Conservation (phyloP, 306 rosid species). For the Cyclanthera cordifolia region DNA sequence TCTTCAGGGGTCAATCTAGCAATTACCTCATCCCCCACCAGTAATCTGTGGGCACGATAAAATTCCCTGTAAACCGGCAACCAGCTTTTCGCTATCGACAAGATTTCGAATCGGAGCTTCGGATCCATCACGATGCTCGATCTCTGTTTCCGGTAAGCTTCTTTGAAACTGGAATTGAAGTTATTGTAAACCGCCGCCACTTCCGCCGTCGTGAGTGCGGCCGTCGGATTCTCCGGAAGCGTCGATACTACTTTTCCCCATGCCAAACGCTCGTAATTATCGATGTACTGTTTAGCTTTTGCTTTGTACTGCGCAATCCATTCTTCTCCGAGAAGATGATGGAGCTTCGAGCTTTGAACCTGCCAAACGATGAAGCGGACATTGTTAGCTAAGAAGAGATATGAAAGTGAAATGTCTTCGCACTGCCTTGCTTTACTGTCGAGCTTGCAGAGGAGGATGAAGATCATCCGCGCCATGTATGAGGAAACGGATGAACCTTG, state of each 20-base stretch:
- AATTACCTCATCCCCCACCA: conserved; percentile 18
- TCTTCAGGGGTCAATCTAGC: conserved; percentile 49
- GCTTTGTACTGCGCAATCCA: conserved; percentile 45
- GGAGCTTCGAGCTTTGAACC: conserved; percentile 41
- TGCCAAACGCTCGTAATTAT: conserved; percentile 32
- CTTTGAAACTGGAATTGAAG: conserved; percentile 40
- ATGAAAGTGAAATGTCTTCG: conserved; percentile 40
- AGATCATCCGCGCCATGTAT: conserved; percentile 40
- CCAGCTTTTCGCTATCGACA: conserved; percentile 25
- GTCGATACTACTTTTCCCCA: conserved; percentile 48
- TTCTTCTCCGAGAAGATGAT: conserved; percentile 43
- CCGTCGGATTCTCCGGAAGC: conserved; percentile 39
- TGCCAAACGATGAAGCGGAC: conserved; percentile 34
- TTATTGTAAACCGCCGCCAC: conserved; percentile 33
- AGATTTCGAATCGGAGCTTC: conserved; percentile 41
- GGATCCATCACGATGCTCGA: conserved; percentile 22
- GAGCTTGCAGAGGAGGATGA: conserved; percentile 55
- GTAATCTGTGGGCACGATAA: conserved; percentile 20
- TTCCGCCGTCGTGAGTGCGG: conserved; percentile 24
- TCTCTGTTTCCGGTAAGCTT: conserved; percentile 38
- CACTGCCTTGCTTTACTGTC: conserved; percentile 43
- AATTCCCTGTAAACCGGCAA: conserved; percentile 39
- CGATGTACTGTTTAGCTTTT: conserved; percentile 28
- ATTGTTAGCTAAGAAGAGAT: conserved; percentile 55
- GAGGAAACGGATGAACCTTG: conserved; percentile 16